These are phyloP conservation scores for Salinomyces thailandicus DNA, from an alignment of 2,329 filamentous ascomycete species.

Conservation along the genomic window DNA sequence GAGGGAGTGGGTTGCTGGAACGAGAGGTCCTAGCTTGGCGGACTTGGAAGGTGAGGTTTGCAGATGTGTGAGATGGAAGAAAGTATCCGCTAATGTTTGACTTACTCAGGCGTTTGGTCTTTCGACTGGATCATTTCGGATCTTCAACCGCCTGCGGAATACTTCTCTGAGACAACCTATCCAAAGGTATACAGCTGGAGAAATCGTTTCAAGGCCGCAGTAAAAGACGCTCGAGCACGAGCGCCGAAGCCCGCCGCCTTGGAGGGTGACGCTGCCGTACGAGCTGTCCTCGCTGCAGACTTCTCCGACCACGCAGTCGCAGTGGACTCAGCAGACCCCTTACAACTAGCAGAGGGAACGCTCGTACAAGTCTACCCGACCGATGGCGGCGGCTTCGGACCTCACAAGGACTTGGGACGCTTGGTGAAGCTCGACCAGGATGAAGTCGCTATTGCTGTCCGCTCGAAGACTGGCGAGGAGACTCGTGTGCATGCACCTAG, in stretches of 20 bases:
- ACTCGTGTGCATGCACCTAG: conserved; percentile 53
- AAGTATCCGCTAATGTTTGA: background rate
- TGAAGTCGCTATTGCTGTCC: conserved; percentile 50
- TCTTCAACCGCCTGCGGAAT: conserved; percentile 42
- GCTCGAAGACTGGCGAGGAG: conserved; percentile 27
- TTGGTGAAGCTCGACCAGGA: conserved; percentile 43
- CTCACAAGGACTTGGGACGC: conserved; percentile 46
- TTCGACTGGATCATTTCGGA: conserved; percentile 52
- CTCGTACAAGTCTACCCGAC: conserved; percentile 50
- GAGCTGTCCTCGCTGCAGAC: conserved; percentile 35
- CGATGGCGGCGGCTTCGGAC: conserved; percentile 45
- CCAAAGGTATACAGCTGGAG: conserved; percentile 57
- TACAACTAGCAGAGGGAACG: conserved; percentile 44
- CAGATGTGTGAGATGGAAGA: background rate
- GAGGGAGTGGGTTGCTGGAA: conserved; percentile 53
- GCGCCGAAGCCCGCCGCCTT: conserved; percentile 35
- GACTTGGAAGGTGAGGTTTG: conserved; percentile 47
- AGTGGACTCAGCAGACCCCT: conserved; percentile 43
- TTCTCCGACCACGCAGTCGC: conserved; percentile 36
- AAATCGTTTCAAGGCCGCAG: conserved; percentile 44
- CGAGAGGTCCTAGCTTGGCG: conserved; percentile 45
- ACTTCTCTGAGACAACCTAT: conserved; percentile 44
- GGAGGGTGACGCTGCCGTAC: conserved; percentile 45
- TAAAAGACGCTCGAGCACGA: conserved; percentile 34
- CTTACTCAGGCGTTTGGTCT: conserved; percentile 26